Percentiles rank a stretch among this genome's conserved stretches.
These are phyloP conservation scores for Phytophthora constricta DNA, from an alignment of 352 stramenopile genomes.

Conservation along the genomic window DNA sequence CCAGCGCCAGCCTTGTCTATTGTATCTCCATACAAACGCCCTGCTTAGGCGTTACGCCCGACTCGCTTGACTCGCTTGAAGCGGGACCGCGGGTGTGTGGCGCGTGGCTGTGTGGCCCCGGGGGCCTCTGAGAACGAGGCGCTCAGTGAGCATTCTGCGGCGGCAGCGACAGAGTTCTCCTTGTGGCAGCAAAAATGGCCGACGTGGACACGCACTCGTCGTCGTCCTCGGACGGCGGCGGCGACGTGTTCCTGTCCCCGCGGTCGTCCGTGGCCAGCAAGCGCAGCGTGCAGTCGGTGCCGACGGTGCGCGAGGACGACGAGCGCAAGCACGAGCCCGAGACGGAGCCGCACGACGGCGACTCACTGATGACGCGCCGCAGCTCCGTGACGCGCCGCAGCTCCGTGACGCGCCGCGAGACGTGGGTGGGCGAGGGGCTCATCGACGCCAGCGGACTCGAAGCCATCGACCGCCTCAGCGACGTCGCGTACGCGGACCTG, in stretches of 20 bases:
- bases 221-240: constrained; percentile 37
- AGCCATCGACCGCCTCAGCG: constrained; percentile 58
- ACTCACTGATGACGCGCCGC: no score
- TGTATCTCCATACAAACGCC: no score
- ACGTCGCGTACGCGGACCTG: constrained; percentile 44
- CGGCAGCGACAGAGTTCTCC: neutral
- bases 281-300: constrained; percentile 35
- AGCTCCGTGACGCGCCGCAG: constrained; percentile 18
- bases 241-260: constrained; percentile 40
- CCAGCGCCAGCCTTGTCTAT: no score
- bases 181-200: constrained; percentile 19
- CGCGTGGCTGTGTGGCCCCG: constrained; percentile 6
- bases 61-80: neutral
- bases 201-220: constrained; percentile 41
- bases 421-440: constrained; percentile 74
- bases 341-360: constrained; percentile 21
- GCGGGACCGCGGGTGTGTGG: neutral
- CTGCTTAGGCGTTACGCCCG: neutral
- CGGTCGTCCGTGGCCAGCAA: constrained; percentile 36
- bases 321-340: constrained; percentile 16
- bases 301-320: constrained; percentile 26
- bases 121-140: neutral
- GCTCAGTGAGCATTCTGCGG: constrained; percentile 32
- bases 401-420: constrained; percentile 50
- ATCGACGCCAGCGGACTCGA: constrained; percentile 59